Evolutionary conservation across 2,329 filamentous ascomycete genomes (phyloP).

Genomic region (Hypomyces rosellus): DNA sequence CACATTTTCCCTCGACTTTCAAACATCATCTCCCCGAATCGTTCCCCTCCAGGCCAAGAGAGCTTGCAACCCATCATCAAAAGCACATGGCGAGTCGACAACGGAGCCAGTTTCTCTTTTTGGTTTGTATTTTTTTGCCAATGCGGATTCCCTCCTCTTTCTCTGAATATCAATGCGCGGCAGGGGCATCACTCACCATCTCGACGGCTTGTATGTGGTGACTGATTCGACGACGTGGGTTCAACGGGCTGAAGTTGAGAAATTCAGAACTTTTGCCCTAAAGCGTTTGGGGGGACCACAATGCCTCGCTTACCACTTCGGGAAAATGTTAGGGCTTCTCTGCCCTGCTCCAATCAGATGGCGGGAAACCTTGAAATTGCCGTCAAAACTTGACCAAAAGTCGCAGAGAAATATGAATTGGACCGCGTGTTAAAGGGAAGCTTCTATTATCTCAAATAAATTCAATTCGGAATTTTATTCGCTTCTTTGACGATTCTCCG

Average conservation of each 20-base stretch:
- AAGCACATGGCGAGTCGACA: no score
- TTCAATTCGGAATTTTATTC: neutral
- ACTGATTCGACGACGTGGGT: slow-evolving; percentile 48
- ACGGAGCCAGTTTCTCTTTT: no score
- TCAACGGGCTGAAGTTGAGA: slow-evolving; percentile 41
- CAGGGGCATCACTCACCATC: slow-evolving; percentile 45
- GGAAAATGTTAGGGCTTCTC: slow-evolving; percentile 34
- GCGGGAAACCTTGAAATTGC: neutral
- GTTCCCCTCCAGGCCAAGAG: neutral
- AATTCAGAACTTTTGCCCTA: slow-evolving; percentile 43
- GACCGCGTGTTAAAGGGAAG: no score
- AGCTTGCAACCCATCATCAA: neutral
- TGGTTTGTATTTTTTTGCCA: no score
- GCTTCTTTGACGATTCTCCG: no score
- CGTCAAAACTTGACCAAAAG: neutral
- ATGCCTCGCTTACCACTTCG: slow-evolving; percentile 41
- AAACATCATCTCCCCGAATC: neutral
- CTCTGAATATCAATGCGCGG: slow-evolving; percentile 5
- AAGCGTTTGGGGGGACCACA: slow-evolving; percentile 29
- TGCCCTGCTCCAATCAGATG: slow-evolving; percentile 27
- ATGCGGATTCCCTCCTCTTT: slow-evolving; percentile 2
- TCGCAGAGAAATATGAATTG: no score
- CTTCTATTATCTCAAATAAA: neutral
- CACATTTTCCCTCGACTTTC: neutral
- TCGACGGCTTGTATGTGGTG: slow-evolving; percentile 48